Evolutionary conservation across 2,329 filamentous ascomycete species (phyloP), one percentile per base, ranked within the genome.

Genomic region (Microcera coccophila): DNA sequence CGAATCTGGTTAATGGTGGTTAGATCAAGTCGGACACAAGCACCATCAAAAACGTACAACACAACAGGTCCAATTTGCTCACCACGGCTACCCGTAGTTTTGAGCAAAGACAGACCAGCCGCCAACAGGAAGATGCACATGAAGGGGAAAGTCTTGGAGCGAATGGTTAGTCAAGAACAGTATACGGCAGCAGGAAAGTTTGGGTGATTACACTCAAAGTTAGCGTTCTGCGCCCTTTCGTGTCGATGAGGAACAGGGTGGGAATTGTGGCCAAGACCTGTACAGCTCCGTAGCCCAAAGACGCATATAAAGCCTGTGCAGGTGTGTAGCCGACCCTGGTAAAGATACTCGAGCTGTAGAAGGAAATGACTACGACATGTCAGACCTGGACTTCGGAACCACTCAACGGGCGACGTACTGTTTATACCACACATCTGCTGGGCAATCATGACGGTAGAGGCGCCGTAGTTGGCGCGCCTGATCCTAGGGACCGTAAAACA

Each of bases 371-470:
- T n/a, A n/a, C n/a, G n/a, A n/a, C n/a, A n/a, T n/a, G n/a, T n/a
- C n/a, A n/a, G n/a, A n/a, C n/a, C n/a, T n/a, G n/a, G n/a, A n/a
- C n/a, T n/a, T n/a, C n/a, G n/a, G n/a, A n/a, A n/a, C n/a, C n/a
- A n/a, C n/a, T n/a, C n/a, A n/a, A n/a, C n/a, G n/a, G n/a, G n/a
- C n/a, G n/a, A n/a, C n/a, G n/a, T n/a, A n/a, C n/a, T n/a, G n/a
- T n/a, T n/a, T n/a, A n/a, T n/a, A n/a, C 33, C 33, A 17, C 21
- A 37, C 74, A 85, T 81, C 64, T 85, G 82, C 63, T 86, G 82
- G 3, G 81, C 81, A 61, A 85, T 79, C 87, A 94, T 94, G 58
- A 93, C 86, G 3, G 81, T 82, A 54, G 83, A 85, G 1, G 87
- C 85, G 9, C 87, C 88, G 36, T 85, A 73, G n/a, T 81, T 90